Evolutionary conservation across 202 grass and related monocot species (phyloP).

Genomic region (Hordeum pubiflorum): DNA sequence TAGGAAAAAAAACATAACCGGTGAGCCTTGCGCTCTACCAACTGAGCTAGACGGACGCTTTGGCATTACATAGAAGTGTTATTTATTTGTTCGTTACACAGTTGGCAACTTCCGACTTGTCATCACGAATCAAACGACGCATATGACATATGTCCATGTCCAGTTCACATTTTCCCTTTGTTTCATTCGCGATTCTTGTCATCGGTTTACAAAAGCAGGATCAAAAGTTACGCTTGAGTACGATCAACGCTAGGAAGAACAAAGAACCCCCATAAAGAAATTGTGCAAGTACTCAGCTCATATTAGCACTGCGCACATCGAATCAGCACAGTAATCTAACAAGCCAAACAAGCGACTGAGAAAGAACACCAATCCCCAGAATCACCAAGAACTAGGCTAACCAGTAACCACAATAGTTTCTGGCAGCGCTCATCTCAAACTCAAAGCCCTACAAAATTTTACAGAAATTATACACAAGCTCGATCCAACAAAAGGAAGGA

Average conservation of each 20-base stretch:
- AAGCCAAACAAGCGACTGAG: not conserved
- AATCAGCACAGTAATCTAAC: not conserved
- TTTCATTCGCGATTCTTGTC: not conserved
- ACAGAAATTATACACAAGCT: constrained; percentile 30
- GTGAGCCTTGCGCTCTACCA: too few relatives aligned
- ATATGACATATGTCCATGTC: not conserved
- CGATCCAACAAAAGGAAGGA: not conserved
- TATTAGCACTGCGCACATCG: not conserved
- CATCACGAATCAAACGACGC: too few relatives aligned
- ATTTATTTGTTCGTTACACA: too few relatives aligned
- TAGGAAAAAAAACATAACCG: too few relatives aligned
- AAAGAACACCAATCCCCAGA: not conserved
- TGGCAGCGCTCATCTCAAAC: not conserved
- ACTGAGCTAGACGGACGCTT: too few relatives aligned
- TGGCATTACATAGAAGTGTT: too few relatives aligned
- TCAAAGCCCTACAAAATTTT: constrained; percentile 22
- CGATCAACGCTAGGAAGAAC: not conserved
- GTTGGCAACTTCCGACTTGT: too few relatives aligned
- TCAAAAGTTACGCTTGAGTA: not conserved
- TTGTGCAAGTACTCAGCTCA: not conserved
- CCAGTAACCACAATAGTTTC: not conserved
- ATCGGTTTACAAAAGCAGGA: not conserved
- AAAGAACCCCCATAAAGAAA: too few relatives aligned
- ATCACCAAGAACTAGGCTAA: not conserved
- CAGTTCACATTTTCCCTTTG: not conserved